A percentile compares a stretch with the other conserved stretches of the same genome.
These are phyloP conservation scores for Immersiporthe knoxdaviesiana DNA, from an alignment of 2,329 filamentous ascomycete genomes.

Conservation along the genomic window DNA sequence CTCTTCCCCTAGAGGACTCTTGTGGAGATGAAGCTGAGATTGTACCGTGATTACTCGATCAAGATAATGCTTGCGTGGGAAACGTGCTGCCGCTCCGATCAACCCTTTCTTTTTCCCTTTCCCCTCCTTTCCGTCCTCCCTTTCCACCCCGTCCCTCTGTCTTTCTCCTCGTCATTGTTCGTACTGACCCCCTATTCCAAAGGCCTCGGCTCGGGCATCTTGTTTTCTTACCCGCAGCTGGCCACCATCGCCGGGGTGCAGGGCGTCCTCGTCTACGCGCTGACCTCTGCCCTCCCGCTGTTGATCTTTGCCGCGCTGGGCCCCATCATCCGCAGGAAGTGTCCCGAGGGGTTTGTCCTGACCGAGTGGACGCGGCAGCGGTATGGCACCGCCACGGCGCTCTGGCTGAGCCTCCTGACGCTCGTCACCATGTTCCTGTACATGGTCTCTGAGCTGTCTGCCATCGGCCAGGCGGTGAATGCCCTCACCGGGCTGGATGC, in stretches of 20 bases:
- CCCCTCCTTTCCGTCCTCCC: not conserved
- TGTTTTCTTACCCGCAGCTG: slow-evolving; percentile 82
- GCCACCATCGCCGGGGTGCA: slow-evolving; percentile 79
- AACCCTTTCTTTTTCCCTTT: slow-evolving; percentile 33
- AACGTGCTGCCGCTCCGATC: slow-evolving; percentile 87
- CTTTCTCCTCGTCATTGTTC: slow-evolving; percentile 34
- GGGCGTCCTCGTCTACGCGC: slow-evolving; percentile 75
- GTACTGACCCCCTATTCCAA: slow-evolving; percentile 49
- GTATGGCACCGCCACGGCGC: slow-evolving; percentile 69
- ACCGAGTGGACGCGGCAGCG: slow-evolving; percentile 84
- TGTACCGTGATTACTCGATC: slow-evolving; percentile 95
- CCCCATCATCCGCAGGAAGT: slow-evolving; percentile 77
- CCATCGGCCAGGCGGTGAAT: slow-evolving; percentile 77
- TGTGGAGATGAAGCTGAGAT: slow-evolving; percentile 79
- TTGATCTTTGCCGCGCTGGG: slow-evolving; percentile 75
- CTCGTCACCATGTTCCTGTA: slow-evolving; percentile 83
- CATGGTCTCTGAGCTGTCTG: slow-evolving; percentile 84
- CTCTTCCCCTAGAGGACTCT: slow-evolving; percentile 37
- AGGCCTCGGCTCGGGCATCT: slow-evolving; percentile 83
- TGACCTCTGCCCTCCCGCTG: slow-evolving; percentile 72
- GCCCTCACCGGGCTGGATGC: slow-evolving; percentile 75
- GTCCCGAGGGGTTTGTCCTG: slow-evolving; percentile 81
- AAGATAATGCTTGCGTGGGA: slow-evolving; percentile 99
- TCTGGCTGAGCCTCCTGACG: slow-evolving; percentile 78
- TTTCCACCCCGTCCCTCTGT: slow-evolving; percentile 29